Percentiles rank a stretch among this genome's conserved stretches.
Evolutionary conservation across 1,139 yeast genomes (phyloP).

Genomic region (Pichia sp.): DNA sequence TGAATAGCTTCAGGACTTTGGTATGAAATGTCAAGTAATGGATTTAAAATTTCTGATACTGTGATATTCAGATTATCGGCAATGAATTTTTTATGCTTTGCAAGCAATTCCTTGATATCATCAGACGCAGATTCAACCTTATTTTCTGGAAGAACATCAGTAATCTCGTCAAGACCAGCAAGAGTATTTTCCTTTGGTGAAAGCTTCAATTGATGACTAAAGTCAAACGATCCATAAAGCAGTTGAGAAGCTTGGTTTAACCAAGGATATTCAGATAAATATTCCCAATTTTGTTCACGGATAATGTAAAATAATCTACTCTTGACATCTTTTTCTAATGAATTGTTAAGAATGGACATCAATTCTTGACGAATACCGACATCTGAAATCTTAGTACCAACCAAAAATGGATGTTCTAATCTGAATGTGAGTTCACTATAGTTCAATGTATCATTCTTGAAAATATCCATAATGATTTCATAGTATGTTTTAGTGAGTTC

Average conservation of each 20-base stretch:
- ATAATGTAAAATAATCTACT: constrained; percentile 83
- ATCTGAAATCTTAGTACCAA: constrained; percentile 86
- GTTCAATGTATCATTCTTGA: constrained; percentile 75
- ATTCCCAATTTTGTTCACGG: constrained; percentile 97
- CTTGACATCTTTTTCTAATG: constrained; percentile 76
- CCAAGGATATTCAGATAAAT: constrained; percentile 92
- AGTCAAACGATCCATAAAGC: constrained; percentile 73
- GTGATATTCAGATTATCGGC: constrained; percentile 37
- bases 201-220: constrained; percentile 45
- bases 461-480: constrained; percentile 83
- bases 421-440: constrained; percentile 91
- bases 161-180: constrained; percentile 51
- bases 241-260: constrained; percentile 89
- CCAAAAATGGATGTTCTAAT: constrained; percentile 95
- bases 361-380: constrained; percentile 72
- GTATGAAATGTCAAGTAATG: constrained; percentile 80
- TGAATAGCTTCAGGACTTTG: constrained; percentile 80
- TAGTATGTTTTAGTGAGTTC: constrained; percentile 79
- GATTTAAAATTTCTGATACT: constrained; percentile 62
- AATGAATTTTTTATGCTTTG: constrained; percentile 49
- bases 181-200: constrained; percentile 50
- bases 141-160: constrained; percentile 33
- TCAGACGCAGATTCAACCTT: constrained; percentile 10
- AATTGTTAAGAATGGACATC: constrained; percentile 76
- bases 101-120: constrained; percentile 40